Base-by-base conservation (phyloP, 148 eudicot genomes). In the Pharnaceum exiguum region DNA sequence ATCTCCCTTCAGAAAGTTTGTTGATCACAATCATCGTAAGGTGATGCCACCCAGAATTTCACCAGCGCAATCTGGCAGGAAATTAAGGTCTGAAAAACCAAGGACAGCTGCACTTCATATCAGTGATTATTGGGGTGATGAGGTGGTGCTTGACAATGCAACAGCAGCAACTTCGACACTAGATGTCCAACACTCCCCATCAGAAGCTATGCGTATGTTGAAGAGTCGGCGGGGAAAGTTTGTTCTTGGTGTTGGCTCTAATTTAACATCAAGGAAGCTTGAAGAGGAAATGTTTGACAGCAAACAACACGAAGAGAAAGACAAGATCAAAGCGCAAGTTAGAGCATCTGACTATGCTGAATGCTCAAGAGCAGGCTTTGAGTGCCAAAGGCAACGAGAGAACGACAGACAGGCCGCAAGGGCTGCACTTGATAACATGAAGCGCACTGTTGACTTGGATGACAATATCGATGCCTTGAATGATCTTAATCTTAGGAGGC, bases 131-230 rank as follows among this genome's bases (percentile, higher is more conserved):
- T 47, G 24, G 21, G 23, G 25, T 40, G 23, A 22, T 71, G n/a
- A n/a, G n/a, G n/a, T n/a, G n/a, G n/a, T n/a, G n/a, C n/a, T n/a
- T n/a, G n/a, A n/a, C n/a, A n/a, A n/a, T n/a, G n/a, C 21, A 39
- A 2, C 18, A 46, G 47, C 35, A 10, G 26, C 31, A 18, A 33
- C 28, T 28, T 17, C 59, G 59, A 46, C 32, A 46, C 39, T 66
- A 35, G 85, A 77, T 54, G 36, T 73, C 23, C 80, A 70, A 46
- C 67, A 82, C 48, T 77, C 89, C 31, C 87, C 95, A 3, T 66
- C 79, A 50, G 84, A 77, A 71, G 95, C 89, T 40, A 65, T 87
- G 38, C 91, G 93, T 28, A 80, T 80, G 79, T 65, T 90, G 48
- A 90, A 75, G 72, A 74, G 71, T 30, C 93, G 97, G 27, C 87